Evolutionary conservation across 192 early-diverging fungal genomes (phyloP).

Genomic region (Podila verticillata): DNA sequence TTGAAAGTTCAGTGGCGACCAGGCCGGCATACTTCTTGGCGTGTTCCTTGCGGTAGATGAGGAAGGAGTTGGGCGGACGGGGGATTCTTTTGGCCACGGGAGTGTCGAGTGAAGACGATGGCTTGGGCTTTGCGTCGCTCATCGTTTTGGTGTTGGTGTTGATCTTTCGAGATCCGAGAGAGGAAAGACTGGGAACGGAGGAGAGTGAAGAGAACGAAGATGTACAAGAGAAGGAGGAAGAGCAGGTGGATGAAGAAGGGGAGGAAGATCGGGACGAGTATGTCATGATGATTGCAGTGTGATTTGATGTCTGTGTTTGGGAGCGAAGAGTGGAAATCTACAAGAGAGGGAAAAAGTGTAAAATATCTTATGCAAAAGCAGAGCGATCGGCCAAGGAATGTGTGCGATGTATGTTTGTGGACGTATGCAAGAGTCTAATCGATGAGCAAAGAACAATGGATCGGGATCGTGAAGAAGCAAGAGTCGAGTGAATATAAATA

Average conservation of each 20-base stretch:
- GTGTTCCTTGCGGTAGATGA: slow-evolving; percentile 48
- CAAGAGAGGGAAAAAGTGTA: no score
- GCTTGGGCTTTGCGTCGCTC: not conserved
- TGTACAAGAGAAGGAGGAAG: not conserved
- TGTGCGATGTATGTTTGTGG: no score
- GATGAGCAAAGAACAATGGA: no score
- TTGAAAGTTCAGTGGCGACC: slow-evolving; percentile 34
- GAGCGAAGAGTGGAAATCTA: no score
- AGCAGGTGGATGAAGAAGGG: not conserved
- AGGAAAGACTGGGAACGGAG: not conserved
- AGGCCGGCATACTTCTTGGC: slow-evolving; percentile 17
- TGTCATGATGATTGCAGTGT: not conserved
- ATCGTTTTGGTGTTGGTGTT: not conserved
- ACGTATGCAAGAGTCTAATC: no score
- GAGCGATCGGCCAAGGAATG: no score
- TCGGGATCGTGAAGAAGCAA: not conserved
- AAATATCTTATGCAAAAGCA: no score
- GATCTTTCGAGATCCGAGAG: not conserved
- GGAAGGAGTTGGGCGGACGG: slow-evolving; percentile 50
- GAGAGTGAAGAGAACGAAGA: not conserved
- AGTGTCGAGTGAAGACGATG: no score
- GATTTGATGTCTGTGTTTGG: no score
- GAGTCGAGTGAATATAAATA: not conserved
- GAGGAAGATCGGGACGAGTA: not conserved
- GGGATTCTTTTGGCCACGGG: slow-evolving; percentile 31